Conservation (phyloP, 2,329 filamentous ascomycete genomes). For the Anisogramma anomala region DNA sequence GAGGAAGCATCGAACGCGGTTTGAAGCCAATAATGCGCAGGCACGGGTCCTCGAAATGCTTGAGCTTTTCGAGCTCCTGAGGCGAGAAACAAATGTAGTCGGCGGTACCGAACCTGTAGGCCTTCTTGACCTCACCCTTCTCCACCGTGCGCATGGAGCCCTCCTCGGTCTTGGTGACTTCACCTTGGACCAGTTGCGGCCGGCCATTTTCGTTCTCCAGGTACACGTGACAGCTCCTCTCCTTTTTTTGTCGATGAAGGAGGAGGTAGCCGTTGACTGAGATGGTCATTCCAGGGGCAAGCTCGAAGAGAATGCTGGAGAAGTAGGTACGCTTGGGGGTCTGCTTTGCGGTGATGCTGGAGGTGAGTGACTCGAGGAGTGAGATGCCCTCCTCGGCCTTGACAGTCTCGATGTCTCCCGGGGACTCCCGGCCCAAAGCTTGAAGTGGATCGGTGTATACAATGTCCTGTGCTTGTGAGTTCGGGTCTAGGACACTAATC, state of each 20-base stretch:
- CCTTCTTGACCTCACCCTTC: slow-evolving; percentile 73
- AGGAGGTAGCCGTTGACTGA: slow-evolving; percentile 90
- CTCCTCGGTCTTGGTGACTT: slow-evolving; percentile 64
- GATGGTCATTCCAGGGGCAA: slow-evolving; percentile 74
- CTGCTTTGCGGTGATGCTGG: slow-evolving; percentile 83
- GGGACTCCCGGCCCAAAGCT: slow-evolving; percentile 54
- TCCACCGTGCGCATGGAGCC: slow-evolving; percentile 68
- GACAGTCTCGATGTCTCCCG: slow-evolving; percentile 47
- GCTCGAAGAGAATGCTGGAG: slow-evolving; percentile 73
- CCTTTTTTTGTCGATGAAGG: slow-evolving; percentile 71
- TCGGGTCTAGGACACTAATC: neutral
- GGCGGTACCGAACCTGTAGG: slow-evolving; percentile 91
- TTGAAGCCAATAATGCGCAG: slow-evolving; percentile 95
- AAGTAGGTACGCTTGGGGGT: slow-evolving; percentile 78
- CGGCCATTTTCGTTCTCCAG: slow-evolving; percentile 60
- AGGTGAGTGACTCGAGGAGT: slow-evolving; percentile 67
- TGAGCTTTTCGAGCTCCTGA: slow-evolving; percentile 69
- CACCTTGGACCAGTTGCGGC: slow-evolving; percentile 64
- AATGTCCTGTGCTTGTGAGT: slow-evolving; percentile 52
- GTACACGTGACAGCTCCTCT: slow-evolving; percentile 78
- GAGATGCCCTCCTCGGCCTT: slow-evolving; percentile 65
- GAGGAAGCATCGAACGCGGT: slow-evolving; percentile 56
- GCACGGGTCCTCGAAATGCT: slow-evolving; percentile 68
- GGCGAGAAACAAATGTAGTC: slow-evolving; percentile 76
- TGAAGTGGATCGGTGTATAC: slow-evolving; percentile 61